These are phyloP conservation scores for Trichosporon sp. DNA, from an alignment of 1,284 basidiomycete genomes.

Conservation along the genomic window DNA sequence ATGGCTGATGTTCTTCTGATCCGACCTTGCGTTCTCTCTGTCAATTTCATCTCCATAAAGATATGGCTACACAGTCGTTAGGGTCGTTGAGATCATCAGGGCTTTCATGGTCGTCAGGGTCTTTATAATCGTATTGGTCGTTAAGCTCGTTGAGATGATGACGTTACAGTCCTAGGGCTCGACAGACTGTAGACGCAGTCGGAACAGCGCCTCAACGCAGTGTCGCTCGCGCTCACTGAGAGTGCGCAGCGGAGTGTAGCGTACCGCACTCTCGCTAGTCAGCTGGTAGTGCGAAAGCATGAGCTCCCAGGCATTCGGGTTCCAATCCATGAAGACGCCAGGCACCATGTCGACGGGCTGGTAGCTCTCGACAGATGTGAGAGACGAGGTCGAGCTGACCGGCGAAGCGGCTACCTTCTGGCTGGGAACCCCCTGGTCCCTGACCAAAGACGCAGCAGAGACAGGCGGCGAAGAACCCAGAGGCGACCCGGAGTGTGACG, in stretches of 20 bases:
- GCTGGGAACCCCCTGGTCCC: too few relatives aligned
- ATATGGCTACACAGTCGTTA: too few relatives aligned
- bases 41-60: too few relatives aligned
- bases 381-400: not conserved
- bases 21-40: too few relatives aligned
- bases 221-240: not conserved
- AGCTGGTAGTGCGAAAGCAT: not conserved
- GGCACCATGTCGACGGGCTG: not conserved
- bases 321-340: not conserved
- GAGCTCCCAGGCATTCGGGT: not conserved
- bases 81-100: too few relatives aligned
- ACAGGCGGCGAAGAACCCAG: too few relatives aligned
- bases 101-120: too few relatives aligned
- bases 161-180: too few relatives aligned
- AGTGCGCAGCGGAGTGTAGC: not conserved
- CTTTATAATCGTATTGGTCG: too few relatives aligned
- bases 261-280: not conserved
- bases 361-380: not conserved
- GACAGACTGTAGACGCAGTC: not conserved
- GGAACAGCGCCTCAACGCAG: not conserved
- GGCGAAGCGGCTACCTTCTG: not conserved
- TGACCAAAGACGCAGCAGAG: too few relatives aligned
- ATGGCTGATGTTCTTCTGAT: too few relatives aligned
- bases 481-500: not conserved
- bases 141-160: too few relatives aligned